phyloP scores from a whole-genome alignment of 768 basidiomycete genomes.

The Ramaria sp. region DNA sequence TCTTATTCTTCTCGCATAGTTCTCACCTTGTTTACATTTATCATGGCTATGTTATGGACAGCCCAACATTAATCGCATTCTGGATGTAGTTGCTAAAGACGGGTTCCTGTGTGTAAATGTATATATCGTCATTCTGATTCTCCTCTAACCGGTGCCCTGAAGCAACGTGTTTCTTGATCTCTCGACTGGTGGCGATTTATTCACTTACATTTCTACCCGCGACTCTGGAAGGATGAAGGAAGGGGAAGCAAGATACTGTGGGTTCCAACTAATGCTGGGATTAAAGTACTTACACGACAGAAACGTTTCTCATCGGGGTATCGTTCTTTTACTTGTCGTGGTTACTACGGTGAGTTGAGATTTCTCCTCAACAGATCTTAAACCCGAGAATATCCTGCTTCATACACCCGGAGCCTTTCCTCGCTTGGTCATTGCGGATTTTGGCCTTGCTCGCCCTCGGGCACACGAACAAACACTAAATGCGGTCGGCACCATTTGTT shows the following conservation, averaged over 20 bases:
- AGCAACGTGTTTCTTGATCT: conserved; percentile 80
- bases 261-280: conserved; percentile 67
- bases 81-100: conserved; percentile 51
- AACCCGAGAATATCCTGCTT: conserved; percentile 82
- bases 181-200: conserved; percentile 81
- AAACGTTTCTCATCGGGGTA: conserved; percentile 73
- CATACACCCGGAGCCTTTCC: conserved; percentile 76
- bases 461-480: conserved; percentile 77
- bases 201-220: conserved; percentile 67
- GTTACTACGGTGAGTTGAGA: neutral
- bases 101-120: conserved; percentile 38
- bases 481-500: conserved; percentile 81
- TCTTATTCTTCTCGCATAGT: neutral
- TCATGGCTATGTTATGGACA: conserved; percentile 17
- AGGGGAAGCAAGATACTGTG: conserved; percentile 76
- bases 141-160: neutral
- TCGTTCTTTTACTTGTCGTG: conserved; percentile 11
- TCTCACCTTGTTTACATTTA: neutral
- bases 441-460: conserved; percentile 71
- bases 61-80: conserved; percentile 78
- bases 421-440: conserved; percentile 76
- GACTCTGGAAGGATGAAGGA: conserved; percentile 44
- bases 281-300: conserved; percentile 60
- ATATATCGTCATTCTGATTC: neutral
- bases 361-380: neutral